Evolutionary conservation across 129 eudicot genomes (phyloP).

Genomic region (Heracleum sosnowskyi): DNA sequence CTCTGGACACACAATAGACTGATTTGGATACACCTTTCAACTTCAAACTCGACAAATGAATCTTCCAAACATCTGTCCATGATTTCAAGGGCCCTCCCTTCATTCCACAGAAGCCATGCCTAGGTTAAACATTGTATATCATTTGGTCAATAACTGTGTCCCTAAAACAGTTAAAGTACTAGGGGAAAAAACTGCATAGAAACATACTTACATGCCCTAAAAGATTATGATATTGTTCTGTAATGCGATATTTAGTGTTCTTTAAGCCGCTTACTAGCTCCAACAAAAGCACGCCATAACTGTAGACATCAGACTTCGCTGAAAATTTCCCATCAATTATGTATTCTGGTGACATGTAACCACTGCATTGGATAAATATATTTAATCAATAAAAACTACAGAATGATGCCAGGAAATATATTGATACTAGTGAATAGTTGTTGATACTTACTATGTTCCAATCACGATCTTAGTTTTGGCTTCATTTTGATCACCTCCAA

Average conservation of each 20-base stretch:
- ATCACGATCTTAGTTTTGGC: conserved; percentile 31
- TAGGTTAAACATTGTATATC: background rate
- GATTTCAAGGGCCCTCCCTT: conserved; percentile 19
- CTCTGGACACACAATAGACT: conserved; percentile 37
- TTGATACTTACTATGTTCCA: conserved; percentile 44
- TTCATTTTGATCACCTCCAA: conserved; percentile 30
- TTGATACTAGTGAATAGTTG: background rate
- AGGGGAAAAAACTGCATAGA: background rate
- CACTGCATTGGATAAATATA: conserved; percentile 17
- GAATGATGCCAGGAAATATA: background rate
- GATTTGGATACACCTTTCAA: conserved; percentile 33
- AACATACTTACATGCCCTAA: conserved; percentile 32
- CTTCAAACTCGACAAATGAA: conserved; percentile 14
- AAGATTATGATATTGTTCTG: conserved; percentile 24
- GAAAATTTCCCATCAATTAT: conserved; percentile 39
- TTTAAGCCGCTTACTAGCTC: conserved; percentile 44
- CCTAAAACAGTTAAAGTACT: background rate
- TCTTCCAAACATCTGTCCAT: conserved; percentile 23
- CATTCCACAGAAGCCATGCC: conserved; percentile 42
- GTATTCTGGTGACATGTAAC: conserved; percentile 57
- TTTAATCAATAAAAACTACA: background rate
- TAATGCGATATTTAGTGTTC: conserved; percentile 14
- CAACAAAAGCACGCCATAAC: conserved; percentile 35
- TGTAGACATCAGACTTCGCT: conserved; percentile 35
- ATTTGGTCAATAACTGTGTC: background rate